Base-by-base conservation (phyloP, 768 basidiomycete species). In the Pisolithus microcarpus region DNA sequence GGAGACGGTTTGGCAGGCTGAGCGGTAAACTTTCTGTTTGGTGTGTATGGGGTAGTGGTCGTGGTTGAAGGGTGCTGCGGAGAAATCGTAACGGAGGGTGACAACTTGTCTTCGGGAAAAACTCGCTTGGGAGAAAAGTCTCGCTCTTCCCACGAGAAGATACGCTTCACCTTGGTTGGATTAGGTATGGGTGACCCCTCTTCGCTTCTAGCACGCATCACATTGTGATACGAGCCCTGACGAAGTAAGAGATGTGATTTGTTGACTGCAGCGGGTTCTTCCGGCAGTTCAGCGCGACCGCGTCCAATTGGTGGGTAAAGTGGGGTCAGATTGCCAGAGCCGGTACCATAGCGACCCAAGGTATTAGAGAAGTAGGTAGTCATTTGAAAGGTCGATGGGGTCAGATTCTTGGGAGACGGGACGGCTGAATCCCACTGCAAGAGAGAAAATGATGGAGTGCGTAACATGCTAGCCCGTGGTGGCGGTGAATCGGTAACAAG, bases 101-200 rank as follows among this genome's bases (percentile, higher is more conserved):
- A 81, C 43, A 75, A 71, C 44, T 85, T 82, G 28, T 77, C 70
- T n/a, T 66, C 69, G 26, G 88, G 91, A 60, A 91, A 91, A 30
- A 86, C 78, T 48, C 90, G 85, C 24, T 74, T 75, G 13, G 88
- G 89, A 55, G 75, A 57, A 44, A 72, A 76, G 11, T 79, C 84
- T 58, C 79, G 78, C 52, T 82, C 78, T 64, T 99, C 95, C 95
- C 95, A 99, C n/a, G 95, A 93, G 67, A 99, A 98, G 31, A 96
- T 74, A 31, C 77, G 72, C 53, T 84, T 84, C 19, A 94, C 79
- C 60, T 87, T 87, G 23, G 68, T 69, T 24, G 72, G 76, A 63
- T 93, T 88, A 4, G 92, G 90, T 56, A 73, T 77, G 6, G 78
- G 76, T 10, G 73, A 70, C 28, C 63, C 56, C n/a, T 65, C 58